Evolutionary conservation across 2,329 filamentous ascomycete species (phyloP), one percentile per base, ranked within the genome.

Genomic region (Ophiostoma himal-ulmi): DNA sequence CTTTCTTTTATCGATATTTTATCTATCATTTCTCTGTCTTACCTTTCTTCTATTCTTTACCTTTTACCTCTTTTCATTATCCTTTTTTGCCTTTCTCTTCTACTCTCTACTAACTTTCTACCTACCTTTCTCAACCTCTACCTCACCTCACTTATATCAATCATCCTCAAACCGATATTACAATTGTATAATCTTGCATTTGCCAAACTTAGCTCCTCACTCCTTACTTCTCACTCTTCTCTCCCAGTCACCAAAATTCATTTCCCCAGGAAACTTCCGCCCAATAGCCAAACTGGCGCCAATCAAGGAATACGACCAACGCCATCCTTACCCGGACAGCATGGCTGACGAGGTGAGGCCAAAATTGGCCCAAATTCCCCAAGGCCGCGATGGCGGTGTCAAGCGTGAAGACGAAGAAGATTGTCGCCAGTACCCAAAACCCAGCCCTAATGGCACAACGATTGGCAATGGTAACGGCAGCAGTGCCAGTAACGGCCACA

Each of bases 281-380:
- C 54, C 26, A 20, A 13, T 17, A 7, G 65, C 52, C 72, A 75
- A 71, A 39, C 73, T 75, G 74, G 73, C 73, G 69, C 70, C 68
- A 66, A 69, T 72, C 37, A 69, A 66, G 48, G 72, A 74, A 52
- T 60, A 69, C 41, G 70, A 67, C 34, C 30, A 69, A 44, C 70
- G 44, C 41, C 44, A 57, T 14, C 57, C 48, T 22, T 69, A 70
- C 68, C 70, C 70, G 26, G 64, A 36, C 71, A 71, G 67, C 67
- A 74, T 74, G 73, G 71, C 72, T 72, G 72, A 74, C 44, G 73
- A 74, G 69, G 72, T 44, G 30, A 67, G 72, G 70, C 71, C 73
- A 20, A 72, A 71, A 26, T 54, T 68, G 65, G 68, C 68, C 39
- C 72, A 72, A 36, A 72, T 71, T 13, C 69, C 72, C 0, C 70